These are phyloP conservation scores for Xanthoconium separans DNA, from an alignment of 1,284 basidiomycete genomes.

Conservation along the genomic window DNA sequence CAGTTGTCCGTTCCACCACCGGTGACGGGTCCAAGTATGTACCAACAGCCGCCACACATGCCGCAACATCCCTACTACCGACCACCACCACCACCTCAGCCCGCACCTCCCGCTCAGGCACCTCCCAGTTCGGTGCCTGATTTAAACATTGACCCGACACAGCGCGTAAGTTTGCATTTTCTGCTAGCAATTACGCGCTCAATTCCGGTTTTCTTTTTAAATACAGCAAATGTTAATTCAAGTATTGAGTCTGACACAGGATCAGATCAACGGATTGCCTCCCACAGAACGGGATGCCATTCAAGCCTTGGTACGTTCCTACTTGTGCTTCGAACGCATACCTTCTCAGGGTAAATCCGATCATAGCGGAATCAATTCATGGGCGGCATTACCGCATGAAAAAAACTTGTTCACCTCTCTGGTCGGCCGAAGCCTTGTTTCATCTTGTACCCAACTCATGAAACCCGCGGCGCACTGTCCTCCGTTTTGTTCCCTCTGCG, in stretches of 20 bases:
- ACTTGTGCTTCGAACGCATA: background rate
- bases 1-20: constrained; percentile 34
- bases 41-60: constrained; percentile 40
- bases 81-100: constrained; percentile 34
- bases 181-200: background rate
- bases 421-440: background rate
- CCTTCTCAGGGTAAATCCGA: background rate
- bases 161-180: constrained; percentile 28
- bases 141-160: constrained; percentile 34
- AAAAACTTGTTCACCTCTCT: background rate
- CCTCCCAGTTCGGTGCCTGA: constrained; percentile 31
- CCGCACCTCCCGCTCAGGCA: constrained; percentile 28
- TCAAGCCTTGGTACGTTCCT: constrained; percentile 68
- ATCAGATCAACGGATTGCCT: constrained; percentile 85
- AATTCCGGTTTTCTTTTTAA: background rate
- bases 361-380: constrained; percentile 50
- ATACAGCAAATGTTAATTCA: constrained; percentile 78
- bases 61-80: constrained; percentile 49
- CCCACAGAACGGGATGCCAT: constrained; percentile 85
- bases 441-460: background rate
- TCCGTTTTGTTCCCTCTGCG: background rate
- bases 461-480: background rate
- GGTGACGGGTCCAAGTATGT: constrained; percentile 32
- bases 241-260: constrained; percentile 81
- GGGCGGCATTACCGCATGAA: constrained; percentile 35